Percentiles rank a stretch among this genome's conserved stretches.
phyloP scores from a whole-genome alignment of 2,329 filamentous ascomycete genomes.

The Escovopsis sp. region DNA sequence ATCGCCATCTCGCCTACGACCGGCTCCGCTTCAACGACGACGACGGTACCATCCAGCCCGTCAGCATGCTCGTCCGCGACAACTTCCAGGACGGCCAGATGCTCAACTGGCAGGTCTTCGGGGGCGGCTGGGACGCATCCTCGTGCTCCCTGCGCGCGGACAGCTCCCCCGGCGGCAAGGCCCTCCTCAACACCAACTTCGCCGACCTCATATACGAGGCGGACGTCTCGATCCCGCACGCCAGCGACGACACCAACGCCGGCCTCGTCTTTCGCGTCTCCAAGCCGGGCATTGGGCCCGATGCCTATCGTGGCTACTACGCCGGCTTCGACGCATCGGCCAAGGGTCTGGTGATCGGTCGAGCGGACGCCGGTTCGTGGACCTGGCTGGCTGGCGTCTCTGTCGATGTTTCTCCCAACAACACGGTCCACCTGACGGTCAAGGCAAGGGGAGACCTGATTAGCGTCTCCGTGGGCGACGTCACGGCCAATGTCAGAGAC shows the following conservation, averaged over 20 bases:
- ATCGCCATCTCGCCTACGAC: constrained; percentile 31
- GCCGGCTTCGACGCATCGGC: constrained; percentile 12
- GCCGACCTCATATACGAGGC: constrained; percentile 6
- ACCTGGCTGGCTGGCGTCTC: constrained; percentile 3
- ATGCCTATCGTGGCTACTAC: constrained; percentile 14
- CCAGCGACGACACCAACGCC: constrained; percentile 10
- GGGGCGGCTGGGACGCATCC: constrained; percentile 3
- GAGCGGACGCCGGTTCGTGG: constrained; percentile 3
- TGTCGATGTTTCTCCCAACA: constrained; percentile 3
- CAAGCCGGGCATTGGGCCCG: constrained; percentile 4
- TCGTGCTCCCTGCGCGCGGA: neutral
- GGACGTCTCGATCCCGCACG: constrained; percentile 1
- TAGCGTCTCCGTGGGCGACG: constrained; percentile 6
- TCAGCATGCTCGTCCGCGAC: constrained; percentile 29
- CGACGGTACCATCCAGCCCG: constrained; percentile 24
- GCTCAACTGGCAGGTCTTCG: constrained; percentile 20
- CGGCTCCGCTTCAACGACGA: constrained; percentile 29
- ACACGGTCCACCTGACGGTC: constrained; percentile 5
- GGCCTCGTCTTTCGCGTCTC: constrained; percentile 22
- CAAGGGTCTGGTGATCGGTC: constrained; percentile 12
- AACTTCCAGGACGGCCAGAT: constrained; percentile 25
- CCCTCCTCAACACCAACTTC: constrained; percentile 7
- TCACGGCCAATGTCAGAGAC: constrained; percentile 6
- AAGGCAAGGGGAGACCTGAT: constrained; percentile 5
- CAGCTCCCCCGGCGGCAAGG: constrained; percentile 3